Evolutionary conservation across 192 early-diverging fungal genomes (phyloP).

Genomic region (Dissophora globulifera): DNA sequence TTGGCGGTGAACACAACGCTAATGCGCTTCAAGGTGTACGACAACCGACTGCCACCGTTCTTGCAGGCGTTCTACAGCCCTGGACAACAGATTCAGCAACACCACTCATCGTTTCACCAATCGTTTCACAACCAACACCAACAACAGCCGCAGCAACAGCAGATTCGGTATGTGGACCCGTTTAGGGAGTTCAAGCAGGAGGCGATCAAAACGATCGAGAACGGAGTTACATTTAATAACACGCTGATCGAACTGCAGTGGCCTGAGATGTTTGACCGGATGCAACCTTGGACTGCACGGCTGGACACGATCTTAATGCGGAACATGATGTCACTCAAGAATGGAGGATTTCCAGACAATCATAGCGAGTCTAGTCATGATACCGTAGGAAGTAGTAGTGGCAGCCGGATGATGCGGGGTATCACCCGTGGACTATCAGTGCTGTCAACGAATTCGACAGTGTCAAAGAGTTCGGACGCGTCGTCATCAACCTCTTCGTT

Average conservation of each 20-base stretch:
- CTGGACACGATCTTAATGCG: conserved; percentile 13
- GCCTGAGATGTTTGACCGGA: conserved; percentile 39
- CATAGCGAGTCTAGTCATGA: not conserved
- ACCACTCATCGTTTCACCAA: not conserved
- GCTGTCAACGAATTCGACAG: conserved; percentile 15
- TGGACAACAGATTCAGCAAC: not conserved
- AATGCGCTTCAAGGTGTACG: conserved; percentile 41
- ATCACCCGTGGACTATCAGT: conserved; percentile 15
- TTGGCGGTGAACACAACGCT: conserved; percentile 27
- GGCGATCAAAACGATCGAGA: conserved; percentile 21
- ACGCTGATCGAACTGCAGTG: conserved; percentile 35
- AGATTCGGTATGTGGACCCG: conserved; percentile 27
- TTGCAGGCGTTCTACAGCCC: conserved; percentile 25
- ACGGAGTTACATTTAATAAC: conserved; percentile 23
- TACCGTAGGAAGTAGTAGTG: too few species aligned
- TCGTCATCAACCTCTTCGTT: conserved; percentile 16
- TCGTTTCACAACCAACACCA: not conserved
- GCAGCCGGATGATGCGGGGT: too few species aligned
- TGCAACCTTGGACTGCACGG: conserved; percentile 22
- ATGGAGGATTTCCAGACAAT: not conserved
- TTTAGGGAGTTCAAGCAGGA: conserved; percentile 31
- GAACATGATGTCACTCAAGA: conserved; percentile 11
- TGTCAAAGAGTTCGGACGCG: conserved; percentile 13
- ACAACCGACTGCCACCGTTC: conserved; percentile 18
- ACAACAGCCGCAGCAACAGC: not conserved